Conservation (phyloP, 1,284 basidiomycete genomes). For the Fomitopsis schrenkii region DNA sequence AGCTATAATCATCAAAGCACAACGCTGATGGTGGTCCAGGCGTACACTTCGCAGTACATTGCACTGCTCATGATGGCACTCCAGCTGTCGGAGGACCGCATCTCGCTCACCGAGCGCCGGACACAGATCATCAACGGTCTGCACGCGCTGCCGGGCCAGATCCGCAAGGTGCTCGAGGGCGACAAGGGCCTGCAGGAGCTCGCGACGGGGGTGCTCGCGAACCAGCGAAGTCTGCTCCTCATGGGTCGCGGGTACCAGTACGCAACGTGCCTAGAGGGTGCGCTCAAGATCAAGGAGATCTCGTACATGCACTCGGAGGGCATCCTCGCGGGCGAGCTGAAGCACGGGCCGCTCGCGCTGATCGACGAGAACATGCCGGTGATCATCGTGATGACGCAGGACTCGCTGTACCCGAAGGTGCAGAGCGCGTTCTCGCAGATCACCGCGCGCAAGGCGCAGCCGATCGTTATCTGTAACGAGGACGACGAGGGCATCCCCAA, state of each 20-base stretch:
- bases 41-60: conserved; percentile 99
- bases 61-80: conserved; percentile 98
- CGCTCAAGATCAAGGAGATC: conserved; percentile 99
- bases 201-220: conserved; percentile 73
- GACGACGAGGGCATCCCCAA: conserved; percentile 80
- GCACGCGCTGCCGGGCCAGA: conserved; percentile 86
- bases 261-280: conserved; percentile 97
- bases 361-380: conserved; percentile 99
- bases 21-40: conserved; percentile 42
- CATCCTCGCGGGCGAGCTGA: conserved; percentile 97
- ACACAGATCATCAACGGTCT: conserved; percentile 94
- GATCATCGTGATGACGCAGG: conserved; percentile 98
- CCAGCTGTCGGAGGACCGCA: conserved; percentile 95
- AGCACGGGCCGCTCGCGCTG: conserved; percentile 96
- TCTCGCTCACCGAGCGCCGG: conserved; percentile 87
- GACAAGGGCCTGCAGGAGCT: conserved; percentile 83
- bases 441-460: conserved; percentile 93
- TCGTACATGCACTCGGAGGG: conserved; percentile 91
- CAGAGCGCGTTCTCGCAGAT: conserved; percentile 96
- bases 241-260: conserved; percentile 99
- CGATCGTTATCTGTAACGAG: conserved; percentile 96
- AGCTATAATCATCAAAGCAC: neutral
- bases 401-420: conserved; percentile 98
- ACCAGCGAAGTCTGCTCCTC: conserved; percentile 88
- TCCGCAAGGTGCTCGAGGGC: conserved; percentile 82